Conservation (phyloP, 805 yeast genomes). For the Grigorovia yakushimaensis region DNA sequence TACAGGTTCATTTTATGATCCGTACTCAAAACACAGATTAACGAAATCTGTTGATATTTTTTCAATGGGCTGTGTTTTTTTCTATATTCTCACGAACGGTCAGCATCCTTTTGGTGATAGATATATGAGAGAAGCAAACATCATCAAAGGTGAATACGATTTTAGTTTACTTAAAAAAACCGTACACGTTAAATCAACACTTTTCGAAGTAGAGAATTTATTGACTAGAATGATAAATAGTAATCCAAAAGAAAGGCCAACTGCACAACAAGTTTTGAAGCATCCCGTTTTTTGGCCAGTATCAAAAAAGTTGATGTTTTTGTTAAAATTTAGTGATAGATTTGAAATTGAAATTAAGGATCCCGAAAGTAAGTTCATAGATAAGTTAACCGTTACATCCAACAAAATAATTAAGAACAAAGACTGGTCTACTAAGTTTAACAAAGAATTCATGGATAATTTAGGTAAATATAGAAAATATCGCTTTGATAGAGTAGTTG, state of each 20-base stretch:
- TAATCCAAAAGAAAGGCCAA: slow-evolving; percentile 65
- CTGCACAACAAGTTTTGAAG: slow-evolving; percentile 51
- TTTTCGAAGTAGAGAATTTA: slow-evolving; percentile 61
- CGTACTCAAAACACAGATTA: slow-evolving; percentile 44
- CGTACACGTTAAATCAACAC: slow-evolving; percentile 17
- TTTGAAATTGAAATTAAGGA: slow-evolving; percentile 78
- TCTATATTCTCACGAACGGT: slow-evolving; percentile 74
- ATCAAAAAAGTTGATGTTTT: slow-evolving; percentile 68
- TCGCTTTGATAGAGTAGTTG: slow-evolving; percentile 68
- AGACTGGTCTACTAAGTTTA: slow-evolving; percentile 75
- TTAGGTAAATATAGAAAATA: slow-evolving; percentile 88
- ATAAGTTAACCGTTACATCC: slow-evolving; percentile 45
- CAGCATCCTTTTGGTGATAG: slow-evolving; percentile 93
- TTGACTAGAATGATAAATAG: slow-evolving; percentile 60
- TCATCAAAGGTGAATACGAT: slow-evolving; percentile 55
- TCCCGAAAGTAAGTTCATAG: slow-evolving; percentile 57
- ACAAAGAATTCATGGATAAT: slow-evolving; percentile 63
- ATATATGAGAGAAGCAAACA: slow-evolving; percentile 80
- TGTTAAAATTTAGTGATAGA: slow-evolving; percentile 81
- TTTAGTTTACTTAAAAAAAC: slow-evolving; percentile 33
- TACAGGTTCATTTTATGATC: slow-evolving; percentile 27
- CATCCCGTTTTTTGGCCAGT: slow-evolving; percentile 88
- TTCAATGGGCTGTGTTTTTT: slow-evolving; percentile 90
- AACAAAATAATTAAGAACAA: slow-evolving; percentile 41
- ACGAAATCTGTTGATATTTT: slow-evolving; percentile 90